Evolutionary conservation across 495 filamentous ascomycete species (phyloP).

Genomic region (Hypoxylon lienhwacheense): DNA sequence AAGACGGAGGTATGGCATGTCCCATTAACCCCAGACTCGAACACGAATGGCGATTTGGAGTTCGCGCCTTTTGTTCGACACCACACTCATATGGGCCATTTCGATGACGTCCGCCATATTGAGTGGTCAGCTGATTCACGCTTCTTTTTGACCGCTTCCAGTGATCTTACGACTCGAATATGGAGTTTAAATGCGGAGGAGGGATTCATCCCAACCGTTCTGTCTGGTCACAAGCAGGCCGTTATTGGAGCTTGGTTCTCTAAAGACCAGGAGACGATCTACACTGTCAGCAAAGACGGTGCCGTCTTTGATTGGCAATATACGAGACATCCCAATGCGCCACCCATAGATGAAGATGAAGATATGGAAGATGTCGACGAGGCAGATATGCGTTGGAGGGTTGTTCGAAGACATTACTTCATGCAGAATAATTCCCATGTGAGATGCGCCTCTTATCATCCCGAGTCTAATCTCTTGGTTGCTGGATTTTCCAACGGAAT

Average conservation of each 20-base stretch:
- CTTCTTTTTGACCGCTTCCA: constrained; percentile 88
- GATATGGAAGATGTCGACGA: constrained; percentile 60
- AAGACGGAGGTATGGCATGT: constrained; percentile 95
- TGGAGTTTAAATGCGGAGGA: constrained; percentile 90
- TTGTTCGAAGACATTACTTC: constrained; percentile 85
- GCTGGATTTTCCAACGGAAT: constrained; percentile 93
- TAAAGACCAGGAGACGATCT: constrained; percentile 76
- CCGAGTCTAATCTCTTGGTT: constrained; percentile 82
- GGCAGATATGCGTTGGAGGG: constrained; percentile 73
- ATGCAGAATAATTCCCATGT: constrained; percentile 86
- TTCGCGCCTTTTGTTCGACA: constrained; percentile 94
- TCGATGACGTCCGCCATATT: constrained; percentile 79
- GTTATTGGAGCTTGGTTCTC: constrained; percentile 92
- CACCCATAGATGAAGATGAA: constrained; percentile 57
- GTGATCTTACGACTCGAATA: constrained; percentile 89
- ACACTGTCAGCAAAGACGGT: constrained; percentile 61
- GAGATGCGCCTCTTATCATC: constrained; percentile 84
- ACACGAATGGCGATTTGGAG: constrained; percentile 78
- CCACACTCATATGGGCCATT: constrained; percentile 82
- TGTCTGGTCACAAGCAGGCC: constrained; percentile 85
- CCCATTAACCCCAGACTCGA: constrained; percentile 78
- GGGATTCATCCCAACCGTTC: constrained; percentile 82
- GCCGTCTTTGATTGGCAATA: constrained; percentile 69
- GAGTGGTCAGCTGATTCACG: constrained; percentile 95
- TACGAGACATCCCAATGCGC: constrained; percentile 52